phyloP scores from a whole-genome alignment of 768 basidiomycete species.

The Termitomyces sp. region DNA sequence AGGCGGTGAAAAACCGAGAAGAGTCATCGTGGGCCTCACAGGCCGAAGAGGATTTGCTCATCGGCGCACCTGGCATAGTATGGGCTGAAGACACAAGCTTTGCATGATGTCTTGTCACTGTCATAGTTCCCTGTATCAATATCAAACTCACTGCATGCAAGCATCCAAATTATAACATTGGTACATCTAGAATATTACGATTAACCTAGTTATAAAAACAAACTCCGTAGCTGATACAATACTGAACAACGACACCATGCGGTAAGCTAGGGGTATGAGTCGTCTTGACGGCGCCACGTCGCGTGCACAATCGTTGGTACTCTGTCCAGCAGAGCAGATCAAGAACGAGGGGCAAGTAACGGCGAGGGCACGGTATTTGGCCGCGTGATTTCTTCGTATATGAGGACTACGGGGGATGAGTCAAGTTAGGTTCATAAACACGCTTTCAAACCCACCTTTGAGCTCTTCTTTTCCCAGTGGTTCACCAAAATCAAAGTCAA shows the following conservation, averaged over 20 bases:
- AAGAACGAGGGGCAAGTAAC: slow-evolving; percentile 1
- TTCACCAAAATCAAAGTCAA: slow-evolving; percentile 75
- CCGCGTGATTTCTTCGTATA: slow-evolving; percentile 47
- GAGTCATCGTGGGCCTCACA: slow-evolving; percentile 14
- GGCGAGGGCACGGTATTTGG: slow-evolving; percentile 17
- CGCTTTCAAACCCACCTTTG: slow-evolving; percentile 42
- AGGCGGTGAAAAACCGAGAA: slow-evolving; percentile 18
- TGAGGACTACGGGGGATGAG: slow-evolving; percentile 26
- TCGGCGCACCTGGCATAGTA: background rate
- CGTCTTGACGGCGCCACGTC: background rate
- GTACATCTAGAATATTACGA: slow-evolving; percentile 3
- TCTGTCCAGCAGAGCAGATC: slow-evolving; percentile 1
- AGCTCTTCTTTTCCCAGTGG: slow-evolving; percentile 60
- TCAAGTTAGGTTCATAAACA: background rate
- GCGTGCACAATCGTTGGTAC: background rate
- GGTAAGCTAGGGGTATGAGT: background rate
- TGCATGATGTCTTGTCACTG: background rate
- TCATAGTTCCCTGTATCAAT: background rate
- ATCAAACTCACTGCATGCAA: background rate
- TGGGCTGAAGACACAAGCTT: slow-evolving; percentile 10
- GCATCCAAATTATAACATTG: slow-evolving; percentile 1
- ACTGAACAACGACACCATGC: background rate
- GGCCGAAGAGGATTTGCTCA: slow-evolving; percentile 17
- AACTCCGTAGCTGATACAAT: background rate
- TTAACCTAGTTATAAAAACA: slow-evolving; percentile 3